These are phyloP conservation scores for Corylus avellana DNA, from an alignment of 306 rosid genomes.

Conservation along the genomic window DNA sequence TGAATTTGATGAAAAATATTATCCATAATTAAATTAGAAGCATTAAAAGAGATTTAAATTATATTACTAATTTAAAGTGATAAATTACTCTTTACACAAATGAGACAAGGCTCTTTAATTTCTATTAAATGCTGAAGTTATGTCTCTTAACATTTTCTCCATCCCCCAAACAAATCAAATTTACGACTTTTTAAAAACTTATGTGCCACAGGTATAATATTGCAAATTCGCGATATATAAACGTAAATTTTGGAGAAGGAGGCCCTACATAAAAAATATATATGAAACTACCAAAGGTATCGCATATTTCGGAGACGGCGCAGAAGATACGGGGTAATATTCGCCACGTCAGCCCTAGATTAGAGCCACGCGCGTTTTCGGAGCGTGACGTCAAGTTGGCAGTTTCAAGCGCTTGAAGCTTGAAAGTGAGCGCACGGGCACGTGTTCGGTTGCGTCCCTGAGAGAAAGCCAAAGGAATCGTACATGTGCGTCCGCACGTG, in stretches of 20 bases:
- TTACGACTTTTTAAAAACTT: too few relatives aligned
- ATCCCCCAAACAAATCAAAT: too few relatives aligned
- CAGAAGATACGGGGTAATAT: slow-evolving; percentile 18
- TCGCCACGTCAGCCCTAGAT: slow-evolving; percentile 29
- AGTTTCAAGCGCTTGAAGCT: neutral
- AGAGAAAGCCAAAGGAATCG: neutral
- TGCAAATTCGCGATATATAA: neutral
- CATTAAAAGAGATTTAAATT: too few relatives aligned
- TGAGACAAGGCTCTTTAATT: too few relatives aligned
- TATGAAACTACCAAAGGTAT: neutral
- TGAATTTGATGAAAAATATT: too few relatives aligned
- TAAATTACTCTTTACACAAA: too few relatives aligned
- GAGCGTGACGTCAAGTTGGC: neutral
- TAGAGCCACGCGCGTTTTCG: neutral
- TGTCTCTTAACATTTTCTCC: too few relatives aligned
- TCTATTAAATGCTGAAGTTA: too few relatives aligned
- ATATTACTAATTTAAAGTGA: too few relatives aligned
- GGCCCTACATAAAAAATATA: neutral
- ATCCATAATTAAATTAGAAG: too few relatives aligned
- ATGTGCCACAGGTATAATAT: neutral
- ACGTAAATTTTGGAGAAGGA: neutral
- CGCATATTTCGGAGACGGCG: neutral
- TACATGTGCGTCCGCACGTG: slow-evolving; percentile 8
- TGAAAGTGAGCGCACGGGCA: neutral
- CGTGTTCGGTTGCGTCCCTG: neutral